Evolutionary conservation across 2,329 filamentous ascomycete genomes (phyloP), one percentile per base, ranked within the genome.

Genomic region (Elsinoe necatrix): DNA sequence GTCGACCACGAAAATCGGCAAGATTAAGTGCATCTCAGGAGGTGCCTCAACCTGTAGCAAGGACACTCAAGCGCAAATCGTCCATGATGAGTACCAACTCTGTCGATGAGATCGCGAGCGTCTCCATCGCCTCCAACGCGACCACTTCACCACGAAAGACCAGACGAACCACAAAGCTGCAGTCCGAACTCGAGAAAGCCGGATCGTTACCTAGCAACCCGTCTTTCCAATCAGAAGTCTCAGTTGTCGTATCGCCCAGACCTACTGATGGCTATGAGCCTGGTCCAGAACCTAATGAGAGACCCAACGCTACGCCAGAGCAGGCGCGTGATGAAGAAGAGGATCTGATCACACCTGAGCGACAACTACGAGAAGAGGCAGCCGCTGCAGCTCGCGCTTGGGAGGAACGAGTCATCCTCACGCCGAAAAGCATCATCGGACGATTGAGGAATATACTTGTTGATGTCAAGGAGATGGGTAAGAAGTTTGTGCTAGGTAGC

Each of bases 401-500:
- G 1, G 41, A 16, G 21, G 59, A 42, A 67, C 61, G 71, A 51
- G 64, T 67, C 59, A 67, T 72, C 59, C 66, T 71, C 37, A 68
- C 73, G 23, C 68, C 75, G 61, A 65, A 72, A 59, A 73, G 70
- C 61, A 82, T 87, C 58, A 73, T 83, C 59, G 69, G 69, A 58
- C 73, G 77, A 35, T 75, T 86, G 42, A 76, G 72, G 60, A 73
- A 72, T 18, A 74, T 86, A 0, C 69, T 93, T 21, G 74, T 76
- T 18, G 77, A 82, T 61, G 74, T 90, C 58, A 79, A 77, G 55
- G 52, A 57, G 21, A 35, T 61, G 58, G 54, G 54, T 7, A 56
- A 56, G 41, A 73, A 72, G 25, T 75, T 83, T 20, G 75, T 79
- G 14, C 71, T 95, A 41, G 82, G 82, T 14, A 77, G 81, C 9